Evolutionary conservation across 257 asterid genomes (phyloP).

Genomic region (Primulina tabacum): DNA sequence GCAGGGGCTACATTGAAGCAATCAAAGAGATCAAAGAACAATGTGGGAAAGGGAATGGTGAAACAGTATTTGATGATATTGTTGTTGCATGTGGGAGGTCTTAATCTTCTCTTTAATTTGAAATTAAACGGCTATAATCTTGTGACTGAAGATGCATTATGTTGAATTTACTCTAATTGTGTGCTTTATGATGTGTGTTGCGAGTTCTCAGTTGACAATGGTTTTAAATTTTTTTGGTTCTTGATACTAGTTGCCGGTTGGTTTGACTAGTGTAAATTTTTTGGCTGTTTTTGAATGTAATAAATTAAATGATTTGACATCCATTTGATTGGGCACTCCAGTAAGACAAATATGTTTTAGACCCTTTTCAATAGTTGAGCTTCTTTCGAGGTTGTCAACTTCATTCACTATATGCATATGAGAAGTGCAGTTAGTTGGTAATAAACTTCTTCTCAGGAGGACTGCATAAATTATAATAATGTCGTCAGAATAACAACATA

Average conservation of each 20-base stretch:
- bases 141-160: background rate
- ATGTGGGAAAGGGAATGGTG: conserved; percentile 33
- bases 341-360: background rate
- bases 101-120: conserved; percentile 13
- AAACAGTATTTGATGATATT: conserved; percentile 58
- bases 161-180: background rate
- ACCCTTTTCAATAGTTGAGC: background rate
- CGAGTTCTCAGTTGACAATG: background rate
- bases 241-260: background rate
- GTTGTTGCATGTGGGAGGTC: conserved; percentile 97
- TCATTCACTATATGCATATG: no score
- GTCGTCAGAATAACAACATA: background rate
- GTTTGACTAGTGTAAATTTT: background rate
- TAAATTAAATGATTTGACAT: no score
- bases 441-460: no score
- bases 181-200: background rate
- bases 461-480: no score
- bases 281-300: background rate
- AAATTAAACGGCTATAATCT: background rate
- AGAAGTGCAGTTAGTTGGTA: no score
- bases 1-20: conserved; percentile 96
- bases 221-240: background rate
- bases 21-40: conserved; percentile 81
- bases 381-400: background rate
- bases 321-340: background rate